Base-by-base conservation (phyloP, 2,329 filamentous ascomycete species). In the Cryphonectria japonica region DNA sequence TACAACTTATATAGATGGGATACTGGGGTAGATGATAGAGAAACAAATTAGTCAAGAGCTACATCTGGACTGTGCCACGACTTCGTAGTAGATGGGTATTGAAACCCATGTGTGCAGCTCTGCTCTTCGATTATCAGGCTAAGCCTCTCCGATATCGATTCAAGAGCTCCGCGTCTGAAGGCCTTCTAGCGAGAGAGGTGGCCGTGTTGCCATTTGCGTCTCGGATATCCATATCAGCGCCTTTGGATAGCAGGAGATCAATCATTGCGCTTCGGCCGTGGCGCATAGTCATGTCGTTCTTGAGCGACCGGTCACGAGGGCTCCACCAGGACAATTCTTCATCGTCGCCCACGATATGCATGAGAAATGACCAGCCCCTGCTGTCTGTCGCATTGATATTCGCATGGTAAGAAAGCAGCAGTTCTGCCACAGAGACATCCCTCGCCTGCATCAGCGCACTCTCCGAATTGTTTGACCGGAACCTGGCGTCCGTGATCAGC, bases 391-490 rank as follows among this genome's bases (percentile, higher is more conserved):
- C 60, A 39, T 62, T 41, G 34, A 62, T 6, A 7, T 62, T 4
- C 32, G 60, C 60, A 22, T 34, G 19, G 22, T n/a, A n/a, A 41
- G 26, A 16, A 41, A 62, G 60, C 34, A 62, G 37, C 37, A 37
- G 34, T 7, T n/a, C 60, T n/a, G 60, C 60, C 34, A 62, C 60
- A 8, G 34, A 37, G 37, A 41, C 60, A 26, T 62, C 60, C 37
- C 59, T 61, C 4, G 59, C 32, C 59, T 39, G 59, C 59, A 61
- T 61, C 59, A 61, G 22, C 22, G 37, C 59, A 37, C 34, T 62
- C 37, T 62, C 60, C 9, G 60, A 61, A 16, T 16, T 61, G 29
- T 2, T n/a, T 3, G 32, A 2, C 19, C 8, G 11, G 19, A 22
- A 61, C 22, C 3, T 34, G 59, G 16, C 37, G 19, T 61, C 37